Evolutionary conservation across 192 early-diverging fungal genomes (phyloP).

Genomic region (Umbelopsis isabellina): DNA sequence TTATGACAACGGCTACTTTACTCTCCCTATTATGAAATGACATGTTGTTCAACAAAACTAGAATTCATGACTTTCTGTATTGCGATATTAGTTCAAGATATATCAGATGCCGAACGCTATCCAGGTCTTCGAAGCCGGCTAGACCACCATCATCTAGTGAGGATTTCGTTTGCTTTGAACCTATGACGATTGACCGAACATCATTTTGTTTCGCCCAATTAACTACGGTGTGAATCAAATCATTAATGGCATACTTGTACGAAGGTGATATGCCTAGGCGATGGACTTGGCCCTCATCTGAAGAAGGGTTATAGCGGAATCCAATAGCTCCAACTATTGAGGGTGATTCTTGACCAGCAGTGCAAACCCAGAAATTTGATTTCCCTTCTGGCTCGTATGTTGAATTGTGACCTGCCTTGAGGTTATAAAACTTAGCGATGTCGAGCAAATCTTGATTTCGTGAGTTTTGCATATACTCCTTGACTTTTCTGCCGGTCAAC

Average conservation of each 20-base stretch:
- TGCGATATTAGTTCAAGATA: slow-evolving; percentile 10
- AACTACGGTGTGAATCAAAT: not conserved
- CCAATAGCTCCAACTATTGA: slow-evolving; percentile 8
- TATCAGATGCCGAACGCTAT: slow-evolving; percentile 14
- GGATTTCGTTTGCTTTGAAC: slow-evolving; percentile 5
- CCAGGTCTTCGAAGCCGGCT: not conserved
- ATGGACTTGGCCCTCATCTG: not conserved
- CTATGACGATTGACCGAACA: not conserved
- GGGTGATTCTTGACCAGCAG: not conserved
- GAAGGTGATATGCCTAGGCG: not conserved
- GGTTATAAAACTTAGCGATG: slow-evolving; percentile 2
- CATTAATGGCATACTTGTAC: slow-evolving; percentile 10
- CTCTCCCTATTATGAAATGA: not conserved
- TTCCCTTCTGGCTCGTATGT: slow-evolving; percentile 16
- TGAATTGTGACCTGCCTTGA: not conserved
- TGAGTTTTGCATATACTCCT: not conserved
- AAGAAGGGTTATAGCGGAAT: slow-evolving; percentile 1
- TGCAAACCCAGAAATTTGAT: slow-evolving; percentile 17
- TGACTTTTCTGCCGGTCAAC: slow-evolving; percentile 8
- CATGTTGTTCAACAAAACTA: not conserved
- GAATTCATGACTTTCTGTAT: slow-evolving; percentile 13
- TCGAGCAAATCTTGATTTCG: not conserved
- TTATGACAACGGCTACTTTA: not conserved
- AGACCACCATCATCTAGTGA: not conserved
- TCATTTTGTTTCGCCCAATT: slow-evolving; percentile 11